These are phyloP conservation scores for Nicotiana undulata DNA, from an alignment of 257 asterid genomes.

Conservation along the genomic window DNA sequence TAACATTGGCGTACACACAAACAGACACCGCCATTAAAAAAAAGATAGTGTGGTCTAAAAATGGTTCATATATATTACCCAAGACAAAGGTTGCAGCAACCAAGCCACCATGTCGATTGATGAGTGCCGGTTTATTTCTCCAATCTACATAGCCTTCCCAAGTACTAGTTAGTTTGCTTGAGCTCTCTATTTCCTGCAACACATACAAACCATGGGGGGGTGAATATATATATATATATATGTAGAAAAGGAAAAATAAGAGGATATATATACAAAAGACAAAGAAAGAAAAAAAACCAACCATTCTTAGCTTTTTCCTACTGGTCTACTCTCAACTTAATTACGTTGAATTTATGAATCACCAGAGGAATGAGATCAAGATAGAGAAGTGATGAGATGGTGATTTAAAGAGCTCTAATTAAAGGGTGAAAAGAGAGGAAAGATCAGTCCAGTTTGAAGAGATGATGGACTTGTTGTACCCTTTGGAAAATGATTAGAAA, in stretches of 20 bases:
- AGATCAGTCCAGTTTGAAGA: conserved; percentile 10
- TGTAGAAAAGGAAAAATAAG: too few species aligned
- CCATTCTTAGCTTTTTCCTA: conserved; percentile 16
- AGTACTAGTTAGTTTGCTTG: conserved; percentile 12
- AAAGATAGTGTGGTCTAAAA: not conserved
- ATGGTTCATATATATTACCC: conserved; percentile 25
- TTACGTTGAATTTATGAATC: not conserved
- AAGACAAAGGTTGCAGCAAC: conserved; percentile 75
- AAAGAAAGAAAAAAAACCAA: not conserved
- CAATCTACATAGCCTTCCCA: conserved; percentile 89
- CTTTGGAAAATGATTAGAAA: conserved; percentile 12
- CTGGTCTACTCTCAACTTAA: not conserved
- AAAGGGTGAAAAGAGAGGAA: not conserved
- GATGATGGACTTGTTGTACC: conserved; percentile 16
- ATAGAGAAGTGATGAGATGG: not conserved
- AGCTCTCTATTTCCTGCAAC: conserved; percentile 55
- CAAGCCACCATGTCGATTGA: conserved; percentile 82
- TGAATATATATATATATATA: too few species aligned
- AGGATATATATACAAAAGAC: not conserved
- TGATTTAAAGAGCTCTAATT: conserved; percentile 14
- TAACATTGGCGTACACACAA: too few species aligned
- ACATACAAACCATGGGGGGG: not conserved
- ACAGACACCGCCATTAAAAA: too few species aligned
- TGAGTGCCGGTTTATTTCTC: conserved; percentile 65
- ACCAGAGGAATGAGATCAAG: not conserved